Percentiles rank a stretch among this genome's conserved stretches.
Conservation (phyloP, 2,329 filamentous ascomycete genomes). For the Trichoderma atroviride region DNA sequence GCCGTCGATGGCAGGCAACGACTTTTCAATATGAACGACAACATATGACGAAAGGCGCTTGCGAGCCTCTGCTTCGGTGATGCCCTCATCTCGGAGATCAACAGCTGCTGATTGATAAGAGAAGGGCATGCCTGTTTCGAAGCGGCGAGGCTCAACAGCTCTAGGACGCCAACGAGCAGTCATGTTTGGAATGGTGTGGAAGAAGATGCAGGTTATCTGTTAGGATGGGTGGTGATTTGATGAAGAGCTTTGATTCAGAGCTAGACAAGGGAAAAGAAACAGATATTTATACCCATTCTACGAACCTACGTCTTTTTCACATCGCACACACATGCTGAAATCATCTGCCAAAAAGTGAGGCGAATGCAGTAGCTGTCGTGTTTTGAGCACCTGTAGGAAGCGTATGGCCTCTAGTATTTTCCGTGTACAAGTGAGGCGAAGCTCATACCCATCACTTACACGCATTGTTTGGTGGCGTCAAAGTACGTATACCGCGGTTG, state of each 20-base stretch:
- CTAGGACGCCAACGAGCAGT: not conserved
- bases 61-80: slow-evolving; percentile 45
- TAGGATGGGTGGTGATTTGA: not conserved
- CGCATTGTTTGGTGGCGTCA: not conserved
- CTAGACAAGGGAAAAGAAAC: not conserved
- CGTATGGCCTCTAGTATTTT: not conserved
- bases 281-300: not conserved
- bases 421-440: not conserved
- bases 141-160: not conserved
- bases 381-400: not conserved
- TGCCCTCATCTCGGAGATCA: slow-evolving; percentile 43
- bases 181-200: not conserved
- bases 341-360: not conserved
- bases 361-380: not conserved
- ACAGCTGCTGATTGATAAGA: slow-evolving; percentile 23
- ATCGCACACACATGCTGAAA: not conserved
- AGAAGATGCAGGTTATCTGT: not conserved
- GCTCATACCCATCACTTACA: not conserved
- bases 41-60: slow-evolving; percentile 45
- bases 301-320: not conserved
- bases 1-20: slow-evolving; percentile 41
- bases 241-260: not conserved
- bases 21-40: slow-evolving; percentile 48
- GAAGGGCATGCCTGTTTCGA: not conserved
- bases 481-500: not conserved